Percentiles rank a stretch among this genome's conserved stretches.
phyloP scores from a whole-genome alignment of 139 green algal species.

The Volvox reticuliferus region DNA sequence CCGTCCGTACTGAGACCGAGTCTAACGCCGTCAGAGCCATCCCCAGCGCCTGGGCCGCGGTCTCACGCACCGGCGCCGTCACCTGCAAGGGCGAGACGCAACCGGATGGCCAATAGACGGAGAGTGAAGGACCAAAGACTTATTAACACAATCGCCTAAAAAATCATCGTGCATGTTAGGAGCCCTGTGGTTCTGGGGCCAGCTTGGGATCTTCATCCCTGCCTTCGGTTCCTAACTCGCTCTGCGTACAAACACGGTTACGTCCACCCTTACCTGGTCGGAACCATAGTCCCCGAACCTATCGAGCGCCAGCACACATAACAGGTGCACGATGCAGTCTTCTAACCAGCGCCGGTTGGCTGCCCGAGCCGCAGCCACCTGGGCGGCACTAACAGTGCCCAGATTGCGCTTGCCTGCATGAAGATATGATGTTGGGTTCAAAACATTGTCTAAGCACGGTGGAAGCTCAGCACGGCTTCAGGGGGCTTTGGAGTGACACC shows the following conservation, averaged over 20 bases:
- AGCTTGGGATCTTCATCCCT: too few relatives aligned
- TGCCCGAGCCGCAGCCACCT: conserved; percentile 54
- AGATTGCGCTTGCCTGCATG: conserved; percentile 56
- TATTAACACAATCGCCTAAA: too few relatives aligned
- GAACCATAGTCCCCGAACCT: conserved; percentile 95
- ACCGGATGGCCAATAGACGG: background rate
- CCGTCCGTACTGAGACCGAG: conserved; percentile 40
- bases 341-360: conserved; percentile 87
- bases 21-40: conserved; percentile 65
- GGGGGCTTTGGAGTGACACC: too few relatives aligned
- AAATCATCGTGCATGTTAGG: too few relatives aligned
- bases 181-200: too few relatives aligned
- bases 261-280: conserved; percentile 76
- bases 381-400: conserved; percentile 45
- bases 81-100: conserved; percentile 62
- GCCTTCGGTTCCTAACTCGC: too few relatives aligned
- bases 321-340: conserved; percentile 85
- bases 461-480: too few relatives aligned
- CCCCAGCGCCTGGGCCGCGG: conserved; percentile 93
- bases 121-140: background rate
- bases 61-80: conserved; percentile 95
- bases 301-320: conserved; percentile 95
- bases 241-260: too few relatives aligned
- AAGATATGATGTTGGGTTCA: background rate
- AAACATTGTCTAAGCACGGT: background rate